Conservation (phyloP, 768 basidiomycete species). For the Lactarius tabidus region DNA sequence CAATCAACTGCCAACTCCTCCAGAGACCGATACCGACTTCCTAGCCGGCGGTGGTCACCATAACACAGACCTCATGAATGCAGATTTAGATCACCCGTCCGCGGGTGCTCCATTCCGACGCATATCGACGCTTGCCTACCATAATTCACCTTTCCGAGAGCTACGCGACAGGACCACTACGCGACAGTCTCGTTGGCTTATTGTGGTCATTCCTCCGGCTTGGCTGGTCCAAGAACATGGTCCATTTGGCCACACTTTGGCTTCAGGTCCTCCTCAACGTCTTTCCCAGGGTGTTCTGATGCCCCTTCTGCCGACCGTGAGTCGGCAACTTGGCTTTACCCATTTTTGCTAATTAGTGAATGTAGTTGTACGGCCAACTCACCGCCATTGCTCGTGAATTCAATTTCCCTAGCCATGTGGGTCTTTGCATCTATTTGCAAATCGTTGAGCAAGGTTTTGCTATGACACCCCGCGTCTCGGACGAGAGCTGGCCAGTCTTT, state of each 20-base stretch:
- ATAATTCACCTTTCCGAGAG: constrained; percentile 42
- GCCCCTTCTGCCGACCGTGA: constrained; percentile 71
- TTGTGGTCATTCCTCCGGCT: constrained; percentile 63
- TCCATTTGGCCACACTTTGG: constrained; percentile 53
- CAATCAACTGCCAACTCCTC: constrained; percentile 32
- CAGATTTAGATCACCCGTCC: constrained; percentile 1
- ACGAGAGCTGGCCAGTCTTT: constrained; percentile 70
- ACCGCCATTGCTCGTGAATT: constrained; percentile 78
- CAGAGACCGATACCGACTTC: constrained; percentile 37
- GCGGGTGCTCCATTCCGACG: constrained; percentile 37
- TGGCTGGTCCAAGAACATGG: constrained; percentile 57
- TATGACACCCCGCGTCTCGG: constrained; percentile 68
- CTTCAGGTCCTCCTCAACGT: constrained; percentile 55
- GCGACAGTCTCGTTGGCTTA: constrained; percentile 46
- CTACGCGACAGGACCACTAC: constrained; percentile 39
- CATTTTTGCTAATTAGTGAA: constrained; percentile 9
- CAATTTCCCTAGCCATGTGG: constrained; percentile 71
- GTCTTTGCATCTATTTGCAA: constrained; percentile 77
- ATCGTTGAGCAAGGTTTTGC: constrained; percentile 51
- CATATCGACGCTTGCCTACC: constrained; percentile 53
- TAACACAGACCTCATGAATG: constrained; percentile 4
- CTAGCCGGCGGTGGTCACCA: neutral
- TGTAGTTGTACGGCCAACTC: constrained; percentile 71
- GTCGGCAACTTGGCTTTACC: constrained; percentile 22
- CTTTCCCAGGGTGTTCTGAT: constrained; percentile 67